These are phyloP conservation scores for Fusarium staphyleae DNA, from an alignment of 2,329 filamentous ascomycete species.

Conservation along the genomic window DNA sequence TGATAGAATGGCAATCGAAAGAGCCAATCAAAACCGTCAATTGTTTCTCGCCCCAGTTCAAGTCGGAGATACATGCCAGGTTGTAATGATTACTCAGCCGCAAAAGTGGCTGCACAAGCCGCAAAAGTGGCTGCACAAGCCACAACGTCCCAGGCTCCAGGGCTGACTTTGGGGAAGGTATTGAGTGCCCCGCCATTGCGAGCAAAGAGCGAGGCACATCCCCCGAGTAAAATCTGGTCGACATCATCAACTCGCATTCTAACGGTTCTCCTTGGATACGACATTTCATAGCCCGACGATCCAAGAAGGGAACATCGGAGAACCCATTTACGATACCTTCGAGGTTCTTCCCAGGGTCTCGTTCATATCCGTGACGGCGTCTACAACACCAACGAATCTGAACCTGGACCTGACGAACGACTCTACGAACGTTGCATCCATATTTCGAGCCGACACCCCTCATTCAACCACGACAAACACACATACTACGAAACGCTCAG, in stretches of 20 bases:
- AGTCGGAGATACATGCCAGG: too few relatives aligned
- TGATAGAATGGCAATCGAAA: background rate
- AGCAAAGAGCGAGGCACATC: conserved; percentile 2
- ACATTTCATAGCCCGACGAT: background rate
- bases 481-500: conserved; percentile 1
- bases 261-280: background rate
- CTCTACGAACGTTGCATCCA: conserved; percentile 22
- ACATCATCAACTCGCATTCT: conserved; percentile 29
- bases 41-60: conserved; percentile 1
- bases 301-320: background rate
- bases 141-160: conserved; percentile 15
- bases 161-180: conserved; percentile 2
- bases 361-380: background rate
- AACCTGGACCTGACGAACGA: background rate
- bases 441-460: background rate
- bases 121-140: conserved; percentile 17
- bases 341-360: background rate
- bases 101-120: background rate
- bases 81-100: conserved; percentile 27
- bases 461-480: conserved; percentile 4
- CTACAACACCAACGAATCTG: conserved; percentile 1
- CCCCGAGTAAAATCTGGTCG: conserved; percentile 39
- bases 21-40: conserved; percentile 22
- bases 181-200: conserved; percentile 37
- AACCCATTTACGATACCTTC: background rate